Base-by-base conservation (phyloP, 116 monocot species). In the Trichopus zeylanicus region DNA sequence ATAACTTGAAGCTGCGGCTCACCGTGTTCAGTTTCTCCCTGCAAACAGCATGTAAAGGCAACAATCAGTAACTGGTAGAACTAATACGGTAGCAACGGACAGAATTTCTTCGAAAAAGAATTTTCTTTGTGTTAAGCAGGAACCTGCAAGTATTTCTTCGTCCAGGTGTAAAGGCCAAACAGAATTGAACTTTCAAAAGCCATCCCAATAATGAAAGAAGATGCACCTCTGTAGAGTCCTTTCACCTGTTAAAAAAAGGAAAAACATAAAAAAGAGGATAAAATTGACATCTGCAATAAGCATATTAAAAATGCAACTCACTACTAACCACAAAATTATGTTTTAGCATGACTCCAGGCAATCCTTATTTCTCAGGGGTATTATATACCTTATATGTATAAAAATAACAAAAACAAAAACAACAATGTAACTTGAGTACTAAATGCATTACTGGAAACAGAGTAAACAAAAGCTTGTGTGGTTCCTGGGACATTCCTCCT, bases 221-320 rank as follows among this genome's bases (percentile, higher is more conserved):
- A 81, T 46, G 89, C 90, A 28, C 95, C 95, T 77, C 64, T 80
- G 65, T 95, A 95, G 34, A 95, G 61, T 55, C 95, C 90, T 81
- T 68, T 90, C 24, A 85, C 71, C 90, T 90, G 76, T 46, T 38
- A n/a, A 60, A 55, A 30, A n/a, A n/a, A n/a, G n/a, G n/a, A n/a
- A n/a, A n/a, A n/a, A n/a, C 53, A 55, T 19, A 59, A 52, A 9
- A 52, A 31, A 4, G 8, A 7, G 7, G 6, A 22, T 9, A 49
- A 49, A 49, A 1, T 6, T 49, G 7, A 49, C 22, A 21, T 49
- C 49, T 21, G 23, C 23, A 21, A 49, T 22, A 21, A 22, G 23
- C 8, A 0, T 22, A 10, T 5, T n/a, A n/a, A n/a, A n/a, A n/a
- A n/a, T n/a, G n/a, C n/a, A n/a, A n/a, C 2, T 1, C 49, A 49